Evolutionary conservation across 176 grass and related monocot genomes (phyloP).

Genomic region (Carex scoparia): DNA sequence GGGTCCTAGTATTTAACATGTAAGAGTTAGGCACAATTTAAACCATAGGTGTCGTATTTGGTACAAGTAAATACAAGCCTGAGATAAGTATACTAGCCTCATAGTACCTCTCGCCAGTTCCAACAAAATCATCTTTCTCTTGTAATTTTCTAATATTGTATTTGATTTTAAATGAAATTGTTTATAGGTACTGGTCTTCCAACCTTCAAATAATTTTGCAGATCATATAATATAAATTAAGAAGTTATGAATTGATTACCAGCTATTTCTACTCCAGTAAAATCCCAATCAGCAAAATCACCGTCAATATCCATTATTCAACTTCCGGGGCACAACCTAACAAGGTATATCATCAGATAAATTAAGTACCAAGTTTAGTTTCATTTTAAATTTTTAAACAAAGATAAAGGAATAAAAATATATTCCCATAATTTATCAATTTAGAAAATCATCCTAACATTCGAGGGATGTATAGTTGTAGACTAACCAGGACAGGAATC

Average conservation of each 20-base stretch:
- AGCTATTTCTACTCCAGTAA: not conserved
- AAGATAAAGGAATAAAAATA: not conserved
- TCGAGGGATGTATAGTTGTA: not conserved
- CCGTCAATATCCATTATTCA: not conserved
- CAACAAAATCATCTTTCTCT: not conserved
- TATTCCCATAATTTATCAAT: not conserved
- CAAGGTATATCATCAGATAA: not conserved
- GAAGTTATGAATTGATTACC: not conserved
- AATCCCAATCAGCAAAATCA: slow-evolving; percentile 6
- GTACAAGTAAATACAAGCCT: not conserved
- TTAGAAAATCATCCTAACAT: not conserved
- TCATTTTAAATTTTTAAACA: not conserved
- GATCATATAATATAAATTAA: not conserved
- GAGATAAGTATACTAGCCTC: not conserved
- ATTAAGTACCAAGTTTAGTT: not conserved
- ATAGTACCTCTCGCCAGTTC: not conserved
- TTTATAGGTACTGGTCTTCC: not conserved
- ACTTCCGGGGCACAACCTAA: not conserved
- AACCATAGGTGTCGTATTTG: not conserved
- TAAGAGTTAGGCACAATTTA: not conserved
- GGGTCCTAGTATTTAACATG: not conserved
- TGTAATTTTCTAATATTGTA: not conserved
- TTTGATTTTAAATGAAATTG: not conserved
- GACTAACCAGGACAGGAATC: not conserved
- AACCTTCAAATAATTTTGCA: not conserved